phyloP scores from a whole-genome alignment of 2,329 filamentous ascomycete genomes.

The Fusarium bactridioides region DNA sequence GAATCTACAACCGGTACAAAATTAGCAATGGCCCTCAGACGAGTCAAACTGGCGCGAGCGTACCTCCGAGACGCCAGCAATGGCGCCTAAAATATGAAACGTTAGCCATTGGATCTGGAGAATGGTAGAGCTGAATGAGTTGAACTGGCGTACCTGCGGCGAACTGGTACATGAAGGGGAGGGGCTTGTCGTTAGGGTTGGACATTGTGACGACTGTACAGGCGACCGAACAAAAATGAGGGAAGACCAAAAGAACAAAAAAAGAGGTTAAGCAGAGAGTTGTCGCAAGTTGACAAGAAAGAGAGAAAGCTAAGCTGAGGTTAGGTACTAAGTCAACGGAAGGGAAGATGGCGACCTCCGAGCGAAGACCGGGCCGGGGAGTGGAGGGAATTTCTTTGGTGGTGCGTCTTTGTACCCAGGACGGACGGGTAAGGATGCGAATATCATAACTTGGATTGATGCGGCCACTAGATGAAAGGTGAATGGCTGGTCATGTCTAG shows the following conservation, averaged over 20 bases:
- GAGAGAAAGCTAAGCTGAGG: background rate
- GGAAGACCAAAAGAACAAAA: conserved; percentile 7
- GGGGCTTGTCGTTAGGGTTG: conserved; percentile 69
- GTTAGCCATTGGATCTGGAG: conserved; percentile 30
- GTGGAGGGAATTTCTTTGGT: conserved; percentile 43
- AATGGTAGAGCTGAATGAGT: background rate
- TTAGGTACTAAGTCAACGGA: background rate
- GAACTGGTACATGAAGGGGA: conserved; percentile 95
- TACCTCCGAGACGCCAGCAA: conserved; percentile 98
- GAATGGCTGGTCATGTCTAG: background rate
- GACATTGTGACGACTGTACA: conserved; percentile 33
- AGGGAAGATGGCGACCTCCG: conserved; percentile 38
- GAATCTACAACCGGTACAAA: conserved; percentile 65
- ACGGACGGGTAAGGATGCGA: background rate
- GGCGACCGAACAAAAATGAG: background rate
- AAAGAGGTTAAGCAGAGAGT: conserved; percentile 17
- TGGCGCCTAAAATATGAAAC: conserved; percentile 69
- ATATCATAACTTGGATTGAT: conserved; percentile 4
- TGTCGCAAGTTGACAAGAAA: conserved; percentile 18
- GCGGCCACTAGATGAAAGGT: background rate
- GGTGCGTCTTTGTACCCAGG: conserved; percentile 7
- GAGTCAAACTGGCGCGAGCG: conserved; percentile 43
- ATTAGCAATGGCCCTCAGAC: conserved; percentile 37
- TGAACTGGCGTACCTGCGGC: conserved; percentile 72
- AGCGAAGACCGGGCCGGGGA: conserved; percentile 41